Evolutionary conservation across 352 stramenopile genomes (phyloP).

Genomic region (Phytophthora colocasiae): DNA sequence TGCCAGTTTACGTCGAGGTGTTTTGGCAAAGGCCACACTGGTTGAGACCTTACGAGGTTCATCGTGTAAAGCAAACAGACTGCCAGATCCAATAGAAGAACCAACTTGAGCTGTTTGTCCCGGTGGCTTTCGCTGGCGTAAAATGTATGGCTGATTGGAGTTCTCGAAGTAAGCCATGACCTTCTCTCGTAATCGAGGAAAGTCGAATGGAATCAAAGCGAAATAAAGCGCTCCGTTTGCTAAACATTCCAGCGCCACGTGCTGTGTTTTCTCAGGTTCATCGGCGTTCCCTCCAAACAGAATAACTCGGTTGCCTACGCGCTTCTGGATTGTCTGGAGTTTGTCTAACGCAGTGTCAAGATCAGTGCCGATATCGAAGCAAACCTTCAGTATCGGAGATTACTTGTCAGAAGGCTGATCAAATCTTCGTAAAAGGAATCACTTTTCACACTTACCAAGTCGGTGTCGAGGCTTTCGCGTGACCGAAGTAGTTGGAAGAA

Average conservation of each 20-base stretch:
- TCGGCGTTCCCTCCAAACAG: constrained; percentile 59
- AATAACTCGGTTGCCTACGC: constrained; percentile 58
- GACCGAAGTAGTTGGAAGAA: constrained; percentile 52
- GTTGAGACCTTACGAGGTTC: constrained; percentile 44
- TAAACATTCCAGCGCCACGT: constrained; percentile 52
- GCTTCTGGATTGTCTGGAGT: constrained; percentile 43
- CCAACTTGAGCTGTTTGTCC: constrained; percentile 29
- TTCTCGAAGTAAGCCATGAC: constrained; percentile 66
- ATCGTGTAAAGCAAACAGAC: constrained; percentile 50
- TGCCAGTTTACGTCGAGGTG: constrained; percentile 42
- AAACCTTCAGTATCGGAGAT: constrained; percentile 46
- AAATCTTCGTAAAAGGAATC: not conserved
- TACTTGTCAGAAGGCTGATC: not conserved
- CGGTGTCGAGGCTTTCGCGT: constrained; percentile 36
- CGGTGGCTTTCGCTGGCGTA: constrained; percentile 52
- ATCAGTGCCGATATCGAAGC: constrained; percentile 64
- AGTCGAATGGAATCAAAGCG: constrained; percentile 63
- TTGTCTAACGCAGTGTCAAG: constrained; percentile 55
- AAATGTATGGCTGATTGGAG: constrained; percentile 60
- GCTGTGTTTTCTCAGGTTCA: constrained; percentile 40
- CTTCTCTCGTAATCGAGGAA: constrained; percentile 56
- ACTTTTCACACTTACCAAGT: constrained; percentile 50
- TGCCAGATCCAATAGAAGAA: constrained; percentile 51
- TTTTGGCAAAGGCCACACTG: constrained; percentile 46
- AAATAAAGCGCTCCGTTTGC: constrained; percentile 66